Base-by-base conservation (phyloP, 139 green algal genomes). In the Eudorina sp. region DNA sequence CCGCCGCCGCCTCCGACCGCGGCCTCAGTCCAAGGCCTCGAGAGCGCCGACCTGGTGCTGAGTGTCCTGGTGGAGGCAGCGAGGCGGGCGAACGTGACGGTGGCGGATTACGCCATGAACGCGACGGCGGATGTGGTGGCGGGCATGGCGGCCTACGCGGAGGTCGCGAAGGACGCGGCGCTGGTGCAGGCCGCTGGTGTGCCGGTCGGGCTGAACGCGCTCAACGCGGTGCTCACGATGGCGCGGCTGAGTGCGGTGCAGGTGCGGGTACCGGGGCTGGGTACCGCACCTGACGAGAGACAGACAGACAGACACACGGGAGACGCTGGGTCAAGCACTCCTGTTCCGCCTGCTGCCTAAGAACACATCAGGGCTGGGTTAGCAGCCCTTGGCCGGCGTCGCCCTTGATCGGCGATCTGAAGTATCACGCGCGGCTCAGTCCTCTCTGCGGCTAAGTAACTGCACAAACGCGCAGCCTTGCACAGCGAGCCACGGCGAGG, bases 181-280 rank as follows among this genome's bases (percentile, higher is more conserved):
- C 62, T 86, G n/a, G 4, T 70, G 43, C 60, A 86, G 62, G 53
- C 76, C 19, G 25, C 13, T 0, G 80, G 80, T 0, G 4, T 46
- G 23, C 40, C 3, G 23, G 31, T 62, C 41, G 80, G 80, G 11
- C 80, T 86, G 14, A 86, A 86, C 43, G 41, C 80, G 31, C 45
- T 86, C 27, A 76, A 86, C 19, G 80, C 80, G 4, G 5, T 53
- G 18, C 19, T 86, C 2, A 23, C 60, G 19, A 11, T 86, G 41
- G 31, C 80, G 0, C 80, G 80, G 13, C 80, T 86, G n/a, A 60
- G 60, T 41, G 60, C 21, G 29, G 80, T 86, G 45, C 73, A 81
- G 73, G 73, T 81, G 70, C 55, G n/a, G n/a, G n/a, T n/a, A n/a
- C n/a, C n/a, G n/a, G n/a, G n/a, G n/a, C n/a, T n/a, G n/a, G n/a